Percentiles rank a stretch among this genome's conserved stretches.
These are phyloP conservation scores for Prinsepia uniflora DNA, from an alignment of 306 rosid genomes.

Conservation along the genomic window DNA sequence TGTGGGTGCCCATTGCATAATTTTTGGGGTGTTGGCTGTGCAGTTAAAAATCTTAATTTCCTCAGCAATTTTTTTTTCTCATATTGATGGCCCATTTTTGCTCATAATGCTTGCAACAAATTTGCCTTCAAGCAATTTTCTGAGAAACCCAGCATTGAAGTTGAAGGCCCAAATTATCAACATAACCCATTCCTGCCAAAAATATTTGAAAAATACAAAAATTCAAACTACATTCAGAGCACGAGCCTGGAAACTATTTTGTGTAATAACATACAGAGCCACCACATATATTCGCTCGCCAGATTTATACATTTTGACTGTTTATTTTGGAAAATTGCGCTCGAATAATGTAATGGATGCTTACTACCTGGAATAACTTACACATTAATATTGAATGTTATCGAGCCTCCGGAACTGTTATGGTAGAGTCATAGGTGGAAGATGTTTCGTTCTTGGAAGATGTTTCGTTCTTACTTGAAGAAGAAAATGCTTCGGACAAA, in stretches of 20 bases:
- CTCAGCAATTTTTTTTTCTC: neutral
- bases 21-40: conserved; percentile 15
- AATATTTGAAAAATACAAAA: neutral
- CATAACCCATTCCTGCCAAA: conserved; percentile 2
- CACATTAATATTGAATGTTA: conserved; percentile 21
- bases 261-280: neutral
- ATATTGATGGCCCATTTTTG: neutral
- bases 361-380: neutral
- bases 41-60: neutral
- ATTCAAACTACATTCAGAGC: neutral
- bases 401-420: conserved; percentile 43
- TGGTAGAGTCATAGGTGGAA: conserved; percentile 40
- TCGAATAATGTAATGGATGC: neutral
- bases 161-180: neutral
- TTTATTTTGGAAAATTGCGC: neutral
- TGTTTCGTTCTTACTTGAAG: conserved; percentile 9
- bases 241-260: neutral
- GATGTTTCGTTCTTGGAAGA: conserved; percentile 29
- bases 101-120: neutral
- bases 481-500: neutral
- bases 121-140: neutral
- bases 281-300: neutral
- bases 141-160: conserved; percentile 2
- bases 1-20: neutral
- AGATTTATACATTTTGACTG: neutral